These are phyloP conservation scores for Blastobotrys apis DNA, from an alignment of 1,139 yeast species.

Conservation along the genomic window DNA sequence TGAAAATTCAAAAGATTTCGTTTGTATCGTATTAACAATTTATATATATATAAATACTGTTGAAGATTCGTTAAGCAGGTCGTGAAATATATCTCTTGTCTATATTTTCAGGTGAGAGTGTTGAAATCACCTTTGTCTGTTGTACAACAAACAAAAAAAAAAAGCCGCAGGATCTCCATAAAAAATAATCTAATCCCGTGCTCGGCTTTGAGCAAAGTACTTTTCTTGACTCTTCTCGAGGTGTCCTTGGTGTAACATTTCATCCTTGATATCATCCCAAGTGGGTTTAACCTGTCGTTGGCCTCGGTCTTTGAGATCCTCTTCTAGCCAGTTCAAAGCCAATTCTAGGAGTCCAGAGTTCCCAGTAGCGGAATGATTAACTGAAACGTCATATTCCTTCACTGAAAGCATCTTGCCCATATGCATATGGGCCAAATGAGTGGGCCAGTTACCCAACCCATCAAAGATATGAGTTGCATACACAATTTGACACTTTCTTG, in stretches of 20 bases:
- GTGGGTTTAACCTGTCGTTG: conserved; percentile 23
- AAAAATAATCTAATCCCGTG: conserved; percentile 17
- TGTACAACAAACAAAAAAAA: not conserved
- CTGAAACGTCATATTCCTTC: conserved; percentile 19
- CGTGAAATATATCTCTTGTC: no score
- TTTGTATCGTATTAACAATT: not conserved
- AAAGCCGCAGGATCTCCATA: not conserved
- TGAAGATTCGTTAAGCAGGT: conserved; percentile 7
- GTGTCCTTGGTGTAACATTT: conserved; percentile 23
- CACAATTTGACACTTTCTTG: conserved; percentile 56
- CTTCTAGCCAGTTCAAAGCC: conserved; percentile 39
- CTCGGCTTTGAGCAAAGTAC: conserved; percentile 30
- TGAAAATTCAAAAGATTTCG: no score
- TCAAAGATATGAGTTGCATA: conserved; percentile 98
- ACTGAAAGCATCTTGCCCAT: conserved; percentile 50
- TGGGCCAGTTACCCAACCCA: conserved; percentile 88
- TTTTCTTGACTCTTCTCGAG: conserved; percentile 28
- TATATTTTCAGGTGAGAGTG: no score
- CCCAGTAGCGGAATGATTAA: conserved; percentile 25
- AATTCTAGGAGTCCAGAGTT: conserved; percentile 37
- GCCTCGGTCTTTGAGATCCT: conserved; percentile 48
- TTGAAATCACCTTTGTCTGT: conserved; percentile 1
- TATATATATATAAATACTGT: conserved; percentile 8
- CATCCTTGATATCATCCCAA: conserved; percentile 28
- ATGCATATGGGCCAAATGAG: conserved; percentile 72